Evolutionary conservation across 345 rosid genomes (phyloP), one percentile per base, ranked within the genome.

Genomic region (Eutrema japonicum): DNA sequence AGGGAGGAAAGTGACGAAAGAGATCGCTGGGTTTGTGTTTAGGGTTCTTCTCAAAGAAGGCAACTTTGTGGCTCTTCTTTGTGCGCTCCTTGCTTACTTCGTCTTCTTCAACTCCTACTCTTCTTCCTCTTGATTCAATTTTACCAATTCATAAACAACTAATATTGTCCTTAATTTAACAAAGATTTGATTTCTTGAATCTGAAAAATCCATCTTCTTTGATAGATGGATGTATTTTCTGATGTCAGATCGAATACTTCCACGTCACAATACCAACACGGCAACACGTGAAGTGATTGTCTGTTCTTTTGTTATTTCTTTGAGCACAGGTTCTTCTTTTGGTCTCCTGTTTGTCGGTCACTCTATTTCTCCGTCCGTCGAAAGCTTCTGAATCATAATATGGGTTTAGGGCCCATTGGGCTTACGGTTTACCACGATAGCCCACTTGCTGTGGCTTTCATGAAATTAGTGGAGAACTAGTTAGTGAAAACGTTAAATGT

Each of bases 11-110:
- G 85, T 89, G 46, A 91, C 92, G 0, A 85, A 81, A 64, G 98
- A 94, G 81, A 85, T 94, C 66, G 70, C 82, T 29, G 86, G 89
- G 67, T 82, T 74, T 78, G 83, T 85, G 74, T 80, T 87, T 74
- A 85, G 80, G 81, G 85, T 84, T 79, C 75, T 88, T 83, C 81
- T 94, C 68, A 84, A 83, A 77, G 98, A 94, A 84, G 96, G 94
- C 26, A 91, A 88, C 53, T 18, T 71, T 63, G 96, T 93, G 46
- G 96, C 90, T 60, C 87, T 87, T 22, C 84, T 86, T 57, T 88
- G 92, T 80, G 95, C 95, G 65, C 82, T 91, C 48, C 65, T 89
- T 61, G 97, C 95, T 12, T 94, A 89, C 79, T 85, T 91, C 36
- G 92, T 84, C 57, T 71, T 77, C 72, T 77, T 71, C 30, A 77